These are phyloP conservation scores for Leccinum huronense DNA, from an alignment of 1,284 basidiomycete genomes.

Conservation along the genomic window DNA sequence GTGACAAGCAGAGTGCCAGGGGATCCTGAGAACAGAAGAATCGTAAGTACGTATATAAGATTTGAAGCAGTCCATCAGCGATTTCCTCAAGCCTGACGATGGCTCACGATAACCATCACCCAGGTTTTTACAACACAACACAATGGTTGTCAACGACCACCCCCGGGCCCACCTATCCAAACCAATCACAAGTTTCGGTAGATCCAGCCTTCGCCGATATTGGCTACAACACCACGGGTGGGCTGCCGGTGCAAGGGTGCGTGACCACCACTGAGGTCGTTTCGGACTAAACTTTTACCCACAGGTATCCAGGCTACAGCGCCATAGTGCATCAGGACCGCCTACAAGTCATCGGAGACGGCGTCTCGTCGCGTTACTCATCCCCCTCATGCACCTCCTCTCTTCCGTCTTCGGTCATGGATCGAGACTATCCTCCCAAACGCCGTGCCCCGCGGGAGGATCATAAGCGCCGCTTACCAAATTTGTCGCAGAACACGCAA, in stretches of 20 bases:
- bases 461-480: not conserved
- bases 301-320: not conserved
- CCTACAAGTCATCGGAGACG: not conserved
- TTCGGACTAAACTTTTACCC: not conserved
- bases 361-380: not conserved
- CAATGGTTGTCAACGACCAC: too few species aligned
- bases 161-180: too few species aligned
- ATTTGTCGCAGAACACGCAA: not conserved
- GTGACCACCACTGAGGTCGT: not conserved
- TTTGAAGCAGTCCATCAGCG: not conserved
- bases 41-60: not conserved
- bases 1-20: not conserved
- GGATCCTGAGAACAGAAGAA: not conserved
- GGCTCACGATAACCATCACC: not conserved
- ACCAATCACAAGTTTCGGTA: too few species aligned
- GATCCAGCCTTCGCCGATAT: not conserved
- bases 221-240: not conserved
- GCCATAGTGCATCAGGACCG: not conserved
- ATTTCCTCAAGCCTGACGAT: not conserved
- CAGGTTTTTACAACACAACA: not conserved
- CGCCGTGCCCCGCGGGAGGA: not conserved
- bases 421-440: not conserved
- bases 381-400: not conserved
- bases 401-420: not conserved
- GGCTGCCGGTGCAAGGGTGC: too few species aligned